Evolutionary conservation across 306 rosid species (phyloP).

Genomic region (Prunus salicina): DNA sequence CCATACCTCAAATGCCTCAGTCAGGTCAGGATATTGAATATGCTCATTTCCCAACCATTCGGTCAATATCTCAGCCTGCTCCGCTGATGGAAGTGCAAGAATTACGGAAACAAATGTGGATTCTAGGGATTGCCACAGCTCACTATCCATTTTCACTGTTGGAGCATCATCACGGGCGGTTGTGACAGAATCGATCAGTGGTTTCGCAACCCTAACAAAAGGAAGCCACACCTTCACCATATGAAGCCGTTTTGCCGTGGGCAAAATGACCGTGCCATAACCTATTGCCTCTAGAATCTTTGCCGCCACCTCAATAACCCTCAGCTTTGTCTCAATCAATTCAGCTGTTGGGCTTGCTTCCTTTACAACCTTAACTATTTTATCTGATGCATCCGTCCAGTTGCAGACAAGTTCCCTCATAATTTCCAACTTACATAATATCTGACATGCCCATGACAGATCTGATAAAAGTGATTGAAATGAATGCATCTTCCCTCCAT

Average conservation of each 20-base stretch:
- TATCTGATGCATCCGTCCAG: slow-evolving; percentile 84
- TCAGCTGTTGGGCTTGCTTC: slow-evolving; percentile 45
- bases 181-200: slow-evolving; percentile 56
- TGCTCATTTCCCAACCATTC: slow-evolving; percentile 65
- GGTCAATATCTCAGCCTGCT: slow-evolving; percentile 79
- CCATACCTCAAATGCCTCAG: slow-evolving; percentile 93
- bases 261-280: slow-evolving; percentile 69
- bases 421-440: slow-evolving; percentile 70
- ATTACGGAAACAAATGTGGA: slow-evolving; percentile 71
- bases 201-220: slow-evolving; percentile 78
- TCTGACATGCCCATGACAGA: slow-evolving; percentile 78
- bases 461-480: slow-evolving; percentile 63
- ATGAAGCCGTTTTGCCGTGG: slow-evolving; percentile 63
- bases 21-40: slow-evolving; percentile 75
- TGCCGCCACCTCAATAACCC: slow-evolving; percentile 70
- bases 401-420: slow-evolving; percentile 69
- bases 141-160: slow-evolving; percentile 54
- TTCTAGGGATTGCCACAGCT: slow-evolving; percentile 83
- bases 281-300: slow-evolving; percentile 82
- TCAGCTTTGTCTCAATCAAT: slow-evolving; percentile 46
- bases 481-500: slow-evolving; percentile 41
- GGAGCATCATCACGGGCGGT: slow-evolving; percentile 31
- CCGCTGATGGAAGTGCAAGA: slow-evolving; percentile 78
- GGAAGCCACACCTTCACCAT: slow-evolving; percentile 85
- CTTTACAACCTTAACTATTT: slow-evolving; percentile 60